phyloP scores from a whole-genome alignment of 2,329 filamentous ascomycete genomes.

The Pyricularia sp. region DNA sequence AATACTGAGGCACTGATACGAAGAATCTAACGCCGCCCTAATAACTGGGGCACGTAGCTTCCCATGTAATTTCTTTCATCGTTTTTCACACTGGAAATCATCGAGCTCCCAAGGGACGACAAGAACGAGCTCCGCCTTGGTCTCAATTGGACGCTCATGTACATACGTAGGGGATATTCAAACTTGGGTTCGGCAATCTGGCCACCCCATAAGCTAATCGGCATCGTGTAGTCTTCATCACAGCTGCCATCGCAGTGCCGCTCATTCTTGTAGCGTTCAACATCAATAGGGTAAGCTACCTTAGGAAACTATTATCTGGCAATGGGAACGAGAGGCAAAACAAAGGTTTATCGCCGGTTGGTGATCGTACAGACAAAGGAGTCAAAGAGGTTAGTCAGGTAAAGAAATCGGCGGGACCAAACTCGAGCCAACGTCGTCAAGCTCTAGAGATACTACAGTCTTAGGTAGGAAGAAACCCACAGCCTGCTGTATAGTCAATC shows the following conservation, averaged over 20 bases:
- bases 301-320: not conserved
- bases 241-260: not conserved
- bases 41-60: not conserved
- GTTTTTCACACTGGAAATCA: not conserved
- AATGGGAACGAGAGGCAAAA: not conserved
- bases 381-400: not conserved
- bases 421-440: not conserved
- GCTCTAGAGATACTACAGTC: not conserved
- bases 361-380: not conserved
- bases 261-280: not conserved
- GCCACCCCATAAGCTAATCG: not conserved
- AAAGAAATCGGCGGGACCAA: not conserved
- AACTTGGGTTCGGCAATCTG: no score
- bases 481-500: not conserved
- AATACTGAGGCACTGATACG: no score
- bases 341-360: not conserved
- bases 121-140: not conserved
- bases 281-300: not conserved
- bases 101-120: not conserved
- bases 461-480: not conserved
- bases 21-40: not conserved
- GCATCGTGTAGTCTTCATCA: not conserved
- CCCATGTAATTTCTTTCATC: not conserved
- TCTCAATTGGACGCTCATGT: not conserved
- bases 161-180: not conserved